Conservation (phyloP, 352 stramenopile genomes). For the Globisporangium recalcitrans region DNA sequence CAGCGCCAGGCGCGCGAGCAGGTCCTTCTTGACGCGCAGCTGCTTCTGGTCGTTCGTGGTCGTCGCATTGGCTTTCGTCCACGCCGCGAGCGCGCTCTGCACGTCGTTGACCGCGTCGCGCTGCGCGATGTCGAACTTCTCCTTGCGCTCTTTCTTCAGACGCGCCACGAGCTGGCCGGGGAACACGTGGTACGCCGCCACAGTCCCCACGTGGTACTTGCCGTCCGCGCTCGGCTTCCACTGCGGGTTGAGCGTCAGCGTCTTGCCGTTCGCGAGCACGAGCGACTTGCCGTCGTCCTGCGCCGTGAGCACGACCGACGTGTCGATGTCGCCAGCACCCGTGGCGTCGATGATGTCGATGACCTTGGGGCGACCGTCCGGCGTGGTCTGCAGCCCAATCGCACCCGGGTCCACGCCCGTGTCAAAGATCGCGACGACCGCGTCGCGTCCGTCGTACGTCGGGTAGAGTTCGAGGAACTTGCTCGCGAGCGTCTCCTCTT, state of each 20-base stretch:
- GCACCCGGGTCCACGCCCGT: conserved; percentile 93
- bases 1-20: conserved; percentile 66
- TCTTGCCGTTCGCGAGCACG: conserved; percentile 31
- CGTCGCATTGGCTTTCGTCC: conserved; percentile 53
- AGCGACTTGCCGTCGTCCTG: conserved; percentile 49
- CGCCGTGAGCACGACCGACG: conserved; percentile 49
- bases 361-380: conserved; percentile 89
- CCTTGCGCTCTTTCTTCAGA: conserved; percentile 77
- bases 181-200: conserved; percentile 88
- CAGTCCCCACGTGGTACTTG: conserved; percentile 82
- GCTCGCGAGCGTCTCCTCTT: conserved; percentile 87
- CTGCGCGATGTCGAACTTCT: conserved; percentile 74
- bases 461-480: conserved; percentile 79
- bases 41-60: conserved; percentile 51
- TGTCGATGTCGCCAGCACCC: conserved; percentile 91
- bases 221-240: conserved; percentile 50
- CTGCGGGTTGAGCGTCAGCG: conserved; percentile 71
- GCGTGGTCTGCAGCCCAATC: conserved; percentile 77
- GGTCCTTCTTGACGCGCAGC: conserved; percentile 68
- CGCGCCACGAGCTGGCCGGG: conserved; percentile 62
- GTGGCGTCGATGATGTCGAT: conserved; percentile 95
- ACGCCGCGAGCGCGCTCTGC: conserved; percentile 54
- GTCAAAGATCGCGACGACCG: conserved; percentile 94
- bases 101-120: conserved; percentile 58
- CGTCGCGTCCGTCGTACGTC: conserved; percentile 85